Percentiles rank a stretch among this genome's conserved stretches.
These are phyloP conservation scores for Tricholoma furcatifolium DNA, from an alignment of 768 basidiomycete species.

Conservation along the genomic window DNA sequence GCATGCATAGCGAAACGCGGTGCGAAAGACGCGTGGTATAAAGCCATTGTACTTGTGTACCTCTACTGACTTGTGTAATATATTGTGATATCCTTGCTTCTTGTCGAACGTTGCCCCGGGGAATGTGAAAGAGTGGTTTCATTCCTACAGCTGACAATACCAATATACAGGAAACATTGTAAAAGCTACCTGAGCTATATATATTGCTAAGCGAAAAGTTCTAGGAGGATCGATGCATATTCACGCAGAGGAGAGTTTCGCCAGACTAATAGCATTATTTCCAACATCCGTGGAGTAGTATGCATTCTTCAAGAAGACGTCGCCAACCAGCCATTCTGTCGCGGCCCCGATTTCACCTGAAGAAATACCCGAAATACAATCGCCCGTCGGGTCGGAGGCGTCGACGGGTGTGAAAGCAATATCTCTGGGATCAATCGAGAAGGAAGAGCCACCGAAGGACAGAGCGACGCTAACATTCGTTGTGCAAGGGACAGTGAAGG, in stretches of 20 bases:
- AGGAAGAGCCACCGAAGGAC: conserved; percentile 43
- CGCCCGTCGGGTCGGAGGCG: conserved; percentile 51
- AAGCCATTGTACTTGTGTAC: conserved; percentile 1
- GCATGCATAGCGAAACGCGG: conserved; percentile 74
- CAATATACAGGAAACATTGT: conserved; percentile 6
- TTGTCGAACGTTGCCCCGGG: background rate
- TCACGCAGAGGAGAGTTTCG: conserved; percentile 43
- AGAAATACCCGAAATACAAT: conserved; percentile 71
- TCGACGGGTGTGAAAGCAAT: conserved; percentile 55
- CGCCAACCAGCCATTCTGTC: conserved; percentile 73
- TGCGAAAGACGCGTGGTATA: conserved; percentile 74
- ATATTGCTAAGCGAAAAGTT: background rate
- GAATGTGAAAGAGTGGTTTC: background rate
- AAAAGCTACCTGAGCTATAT: conserved; percentile 9
- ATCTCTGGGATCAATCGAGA: conserved; percentile 64
- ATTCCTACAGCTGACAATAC: conserved; percentile 1
- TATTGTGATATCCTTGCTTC: background rate
- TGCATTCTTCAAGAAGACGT: conserved; percentile 76
- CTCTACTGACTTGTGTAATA: background rate
- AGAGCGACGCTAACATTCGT: conserved; percentile 42
- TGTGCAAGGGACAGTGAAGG: conserved; percentile 52
- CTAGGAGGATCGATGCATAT: background rate
- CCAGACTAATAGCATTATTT: conserved; percentile 59
- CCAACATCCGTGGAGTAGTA: conserved; percentile 66
- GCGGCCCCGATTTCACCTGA: conserved; percentile 59